These are phyloP conservation scores for Apiotrichum mycotoxinovorans DNA, from an alignment of 1,284 basidiomycete species.

Conservation along the genomic window DNA sequence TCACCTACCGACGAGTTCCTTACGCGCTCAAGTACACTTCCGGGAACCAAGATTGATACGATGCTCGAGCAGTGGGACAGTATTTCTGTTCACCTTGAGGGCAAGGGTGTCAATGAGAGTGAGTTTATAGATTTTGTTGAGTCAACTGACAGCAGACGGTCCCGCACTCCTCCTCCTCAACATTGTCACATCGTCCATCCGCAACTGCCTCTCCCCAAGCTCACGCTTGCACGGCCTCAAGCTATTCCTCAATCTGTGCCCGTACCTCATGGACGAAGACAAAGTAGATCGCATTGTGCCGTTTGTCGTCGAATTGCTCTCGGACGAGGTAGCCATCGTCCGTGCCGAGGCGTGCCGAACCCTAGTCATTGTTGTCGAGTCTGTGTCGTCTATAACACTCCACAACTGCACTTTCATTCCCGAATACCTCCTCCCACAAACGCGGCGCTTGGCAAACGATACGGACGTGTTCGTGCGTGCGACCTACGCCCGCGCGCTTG, in stretches of 20 bases:
- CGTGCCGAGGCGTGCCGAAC: constrained; percentile 74
- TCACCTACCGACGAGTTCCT: constrained; percentile 22
- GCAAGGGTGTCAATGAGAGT: constrained; percentile 29
- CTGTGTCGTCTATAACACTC: constrained; percentile 81
- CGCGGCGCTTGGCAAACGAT: constrained; percentile 76
- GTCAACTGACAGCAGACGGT: constrained; percentile 57
- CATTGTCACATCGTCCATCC: constrained; percentile 81
- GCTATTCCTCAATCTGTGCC: constrained; percentile 76
- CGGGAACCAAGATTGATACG: constrained; percentile 41
- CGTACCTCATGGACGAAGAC: constrained; percentile 86
- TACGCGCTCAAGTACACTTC: constrained; percentile 22
- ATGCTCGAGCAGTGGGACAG: constrained; percentile 47
- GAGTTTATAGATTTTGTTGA: constrained; percentile 7
- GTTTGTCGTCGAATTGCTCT: constrained; percentile 81
- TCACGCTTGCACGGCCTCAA: constrained; percentile 83
- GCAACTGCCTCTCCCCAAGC: constrained; percentile 81
- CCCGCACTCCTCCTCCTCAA: constrained; percentile 76
- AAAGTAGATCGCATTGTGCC: constrained; percentile 92
- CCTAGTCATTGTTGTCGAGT: constrained; percentile 79
- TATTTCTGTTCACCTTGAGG: constrained; percentile 38
- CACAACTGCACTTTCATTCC: constrained; percentile 81
- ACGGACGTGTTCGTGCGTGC: constrained; percentile 82
- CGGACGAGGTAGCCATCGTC: constrained; percentile 78
- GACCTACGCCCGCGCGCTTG: constrained; percentile 82
- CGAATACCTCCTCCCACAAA: constrained; percentile 92